Percentiles rank a stretch among this genome's conserved stretches.
These are phyloP conservation scores for Lasiosphaeris hirsuta DNA, from an alignment of 495 filamentous ascomycete species.

Conservation along the genomic window DNA sequence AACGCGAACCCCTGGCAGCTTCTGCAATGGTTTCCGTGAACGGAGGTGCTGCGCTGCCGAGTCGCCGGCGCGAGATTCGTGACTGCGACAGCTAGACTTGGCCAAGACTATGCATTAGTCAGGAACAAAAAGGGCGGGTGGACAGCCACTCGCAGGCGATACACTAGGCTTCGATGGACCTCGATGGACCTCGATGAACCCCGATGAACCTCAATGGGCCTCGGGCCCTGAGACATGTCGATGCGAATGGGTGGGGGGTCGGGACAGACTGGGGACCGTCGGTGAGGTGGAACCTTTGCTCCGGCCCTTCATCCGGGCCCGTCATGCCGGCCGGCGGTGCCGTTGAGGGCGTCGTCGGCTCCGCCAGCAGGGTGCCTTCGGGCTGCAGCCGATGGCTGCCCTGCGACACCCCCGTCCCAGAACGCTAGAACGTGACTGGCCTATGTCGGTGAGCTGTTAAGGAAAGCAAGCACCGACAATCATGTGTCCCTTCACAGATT, in stretches of 20 bases:
- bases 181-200: background rate
- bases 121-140: slow-evolving; percentile 9
- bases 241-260: too few species aligned
- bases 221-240: background rate
- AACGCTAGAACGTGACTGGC: too few species aligned
- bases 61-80: background rate
- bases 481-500: slow-evolving; percentile 1
- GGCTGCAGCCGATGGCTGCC: background rate
- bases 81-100: background rate
- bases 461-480: too few species aligned
- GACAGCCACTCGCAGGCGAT: background rate
- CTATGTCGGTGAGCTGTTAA: too few species aligned
- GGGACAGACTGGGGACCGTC: background rate
- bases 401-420: too few species aligned
- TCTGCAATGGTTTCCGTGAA: background rate
- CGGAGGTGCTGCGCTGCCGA: slow-evolving; percentile 3
- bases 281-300: slow-evolving; percentile 1
- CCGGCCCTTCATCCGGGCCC: background rate
- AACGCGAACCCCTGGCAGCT: background rate
- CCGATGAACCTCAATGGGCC: background rate
- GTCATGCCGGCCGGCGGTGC: background rate
- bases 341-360: background rate
- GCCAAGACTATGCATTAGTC: slow-evolving; percentile 13
- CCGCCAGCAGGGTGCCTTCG: background rate
- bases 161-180: too few species aligned